Evolutionary conservation across 768 basidiomycete species (phyloP), one percentile per base, ranked within the genome.

Genomic region (Tulasnella sp.): DNA sequence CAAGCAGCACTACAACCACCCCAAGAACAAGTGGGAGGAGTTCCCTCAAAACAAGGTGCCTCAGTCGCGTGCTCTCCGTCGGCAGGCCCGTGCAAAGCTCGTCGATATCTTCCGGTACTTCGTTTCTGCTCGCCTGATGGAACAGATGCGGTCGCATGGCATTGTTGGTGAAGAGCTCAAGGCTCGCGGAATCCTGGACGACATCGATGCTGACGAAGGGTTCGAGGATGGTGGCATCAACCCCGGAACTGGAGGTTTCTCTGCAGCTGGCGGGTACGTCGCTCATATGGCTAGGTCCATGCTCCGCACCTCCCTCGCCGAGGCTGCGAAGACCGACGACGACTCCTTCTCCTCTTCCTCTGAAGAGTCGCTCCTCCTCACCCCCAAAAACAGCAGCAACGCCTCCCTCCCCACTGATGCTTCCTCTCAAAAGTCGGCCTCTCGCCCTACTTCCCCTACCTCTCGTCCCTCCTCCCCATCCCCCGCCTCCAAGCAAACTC

Each of bases 71-170:
- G 41, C 27, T 41, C 21, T 56, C 3, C 54, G 54, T 21, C 54
- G 54, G 2, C 54, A 56, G 19, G 54, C 54, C 27, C 54, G 54
- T 27, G 54, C 54, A 14, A 56, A 56, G 43, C 54, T 56, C 54
- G 54, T 56, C 42, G 54, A 56, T 41, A 42, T 56, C 54, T 56
- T 56, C 54, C 54, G 54, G n/a, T 9, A 31, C 25, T 42, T 43
- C 54, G 54, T 56, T 41, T 37, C 54, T 31, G n/a, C 15, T 35
- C 40, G 39, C 43, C 32, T 56, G 41, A 56, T 29, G 25, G 25
- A 42, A 25, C 27, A 42, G 39, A 49, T 56, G 54, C 54, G 54
- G 27, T 27, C 41, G 25, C 25, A 23, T 23, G 54, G 54, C 36
- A 56, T 56, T 35, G 39, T 56, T 40, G 53, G 53, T 32, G 53